phyloP scores from a whole-genome alignment of 2,329 filamentous ascomycete species.

The Aspergillus persii region DNA sequence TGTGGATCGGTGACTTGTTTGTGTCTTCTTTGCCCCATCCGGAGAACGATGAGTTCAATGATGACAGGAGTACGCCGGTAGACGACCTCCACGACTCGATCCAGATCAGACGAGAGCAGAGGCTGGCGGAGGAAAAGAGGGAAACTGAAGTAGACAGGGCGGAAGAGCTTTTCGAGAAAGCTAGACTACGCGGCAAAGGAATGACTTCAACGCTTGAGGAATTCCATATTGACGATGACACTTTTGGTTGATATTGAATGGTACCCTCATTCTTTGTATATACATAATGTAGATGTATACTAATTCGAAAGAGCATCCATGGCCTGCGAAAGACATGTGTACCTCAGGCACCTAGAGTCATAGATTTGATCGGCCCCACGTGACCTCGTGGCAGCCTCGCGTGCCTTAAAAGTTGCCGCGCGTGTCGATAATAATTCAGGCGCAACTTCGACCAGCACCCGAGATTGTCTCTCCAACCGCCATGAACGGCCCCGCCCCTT shows the following conservation, averaged over 20 bases:
- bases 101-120: slow-evolving; percentile 31
- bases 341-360: no score
- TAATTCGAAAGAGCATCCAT: background rate
- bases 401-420: slow-evolving; percentile 16
- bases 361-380: slow-evolving; percentile 17
- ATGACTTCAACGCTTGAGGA: slow-evolving; percentile 29
- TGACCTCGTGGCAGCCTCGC: slow-evolving; percentile 31
- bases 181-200: slow-evolving; percentile 30
- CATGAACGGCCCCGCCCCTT: slow-evolving; percentile 3
- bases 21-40: slow-evolving; percentile 31
- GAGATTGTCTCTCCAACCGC: background rate
- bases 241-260: slow-evolving; percentile 1
- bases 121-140: slow-evolving; percentile 35
- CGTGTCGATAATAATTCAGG: slow-evolving; percentile 2
- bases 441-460: background rate
- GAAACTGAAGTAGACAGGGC: slow-evolving; percentile 32
- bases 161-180: slow-evolving; percentile 33
- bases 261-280: background rate
- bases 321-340: no score
- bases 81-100: slow-evolving; percentile 26
- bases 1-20: slow-evolving; percentile 71
- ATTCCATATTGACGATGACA: slow-evolving; percentile 27
- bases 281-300: background rate
- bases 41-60: slow-evolving; percentile 11
- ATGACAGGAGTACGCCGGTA: slow-evolving; percentile 14